Evolutionary conservation across 306 rosid species (phyloP).

Genomic region (Gastrolobium villosum): DNA sequence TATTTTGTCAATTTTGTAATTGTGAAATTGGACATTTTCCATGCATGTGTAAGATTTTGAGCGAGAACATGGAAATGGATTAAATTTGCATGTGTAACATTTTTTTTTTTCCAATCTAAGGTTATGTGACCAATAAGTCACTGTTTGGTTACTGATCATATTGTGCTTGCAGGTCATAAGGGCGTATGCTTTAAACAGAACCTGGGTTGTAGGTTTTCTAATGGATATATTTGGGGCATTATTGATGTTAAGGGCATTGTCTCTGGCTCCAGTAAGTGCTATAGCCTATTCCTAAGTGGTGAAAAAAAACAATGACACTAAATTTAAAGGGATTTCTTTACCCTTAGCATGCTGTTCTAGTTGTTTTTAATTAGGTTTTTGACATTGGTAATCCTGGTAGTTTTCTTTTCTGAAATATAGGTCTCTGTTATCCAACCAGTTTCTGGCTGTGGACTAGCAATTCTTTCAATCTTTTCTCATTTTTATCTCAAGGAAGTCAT

Average conservation of each 20-base stretch:
- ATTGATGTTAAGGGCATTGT: slow-evolving; percentile 85
- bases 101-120: slow-evolving; percentile 1
- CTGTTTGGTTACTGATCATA: slow-evolving; percentile 15
- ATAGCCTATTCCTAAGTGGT: slow-evolving; percentile 21
- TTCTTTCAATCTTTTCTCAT: slow-evolving; percentile 90
- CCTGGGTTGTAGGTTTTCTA: slow-evolving; percentile 79
- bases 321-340: slow-evolving; percentile 22
- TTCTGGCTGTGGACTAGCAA: slow-evolving; percentile 95
- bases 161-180: slow-evolving; percentile 71
- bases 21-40: slow-evolving; percentile 12
- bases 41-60: slow-evolving; percentile 8
- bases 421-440: slow-evolving; percentile 92
- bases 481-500: slow-evolving; percentile 89
- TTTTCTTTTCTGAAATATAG: slow-evolving; percentile 55
- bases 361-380: slow-evolving; percentile 10
- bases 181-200: slow-evolving; percentile 80
- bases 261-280: slow-evolving; percentile 86
- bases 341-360: slow-evolving; percentile 13
- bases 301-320: background rate
- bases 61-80: slow-evolving; percentile 30
- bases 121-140: slow-evolving; percentile 14
- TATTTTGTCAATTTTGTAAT: background rate
- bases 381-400: slow-evolving; percentile 25
- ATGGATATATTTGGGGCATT: slow-evolving; percentile 91
- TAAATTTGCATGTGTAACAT: slow-evolving; percentile 1